phyloP scores from a whole-genome alignment of 768 basidiomycete species.

The Filobasidium floriforme region DNA sequence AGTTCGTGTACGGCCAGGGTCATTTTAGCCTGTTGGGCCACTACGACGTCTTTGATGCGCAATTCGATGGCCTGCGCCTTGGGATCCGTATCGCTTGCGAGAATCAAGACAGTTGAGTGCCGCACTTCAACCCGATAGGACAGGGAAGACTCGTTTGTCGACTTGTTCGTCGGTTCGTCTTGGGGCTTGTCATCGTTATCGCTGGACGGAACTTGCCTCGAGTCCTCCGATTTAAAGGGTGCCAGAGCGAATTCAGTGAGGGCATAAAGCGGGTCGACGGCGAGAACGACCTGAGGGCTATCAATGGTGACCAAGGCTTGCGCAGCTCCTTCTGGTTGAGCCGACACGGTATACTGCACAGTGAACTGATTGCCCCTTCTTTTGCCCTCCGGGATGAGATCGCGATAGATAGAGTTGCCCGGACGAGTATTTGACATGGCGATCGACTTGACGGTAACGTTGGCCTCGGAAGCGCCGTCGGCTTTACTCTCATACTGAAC shows the following conservation, averaged over 20 bases:
- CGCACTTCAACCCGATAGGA: constrained; percentile 77
- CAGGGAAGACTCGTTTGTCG: constrained; percentile 38
- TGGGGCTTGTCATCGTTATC: constrained; percentile 22
- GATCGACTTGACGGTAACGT: constrained; percentile 80
- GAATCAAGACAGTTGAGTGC: constrained; percentile 75
- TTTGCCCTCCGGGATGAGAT: constrained; percentile 85
- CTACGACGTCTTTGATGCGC: constrained; percentile 69
- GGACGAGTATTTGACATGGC: constrained; percentile 82
- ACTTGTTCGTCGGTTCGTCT: background rate
- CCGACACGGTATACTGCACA: constrained; percentile 71
- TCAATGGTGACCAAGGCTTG: constrained; percentile 82
- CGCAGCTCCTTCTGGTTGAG: constrained; percentile 54
- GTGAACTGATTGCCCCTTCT: constrained; percentile 74
- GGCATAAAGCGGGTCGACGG: constrained; percentile 81
- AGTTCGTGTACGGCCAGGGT: constrained; percentile 71
- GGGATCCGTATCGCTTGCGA: constrained; percentile 71
- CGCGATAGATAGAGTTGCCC: constrained; percentile 75
- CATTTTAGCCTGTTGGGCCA: constrained; percentile 83
- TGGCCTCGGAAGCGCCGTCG: constrained; percentile 76
- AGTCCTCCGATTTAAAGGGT: constrained; percentile 46
- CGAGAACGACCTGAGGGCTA: constrained; percentile 84
- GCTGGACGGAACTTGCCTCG: constrained; percentile 16
- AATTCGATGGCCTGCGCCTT: constrained; percentile 81
- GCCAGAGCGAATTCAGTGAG: constrained; percentile 76
- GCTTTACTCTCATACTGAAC: constrained; percentile 73